These are phyloP conservation scores for Candida peoriensis DNA, from an alignment of 805 yeast species.

Conservation along the genomic window DNA sequence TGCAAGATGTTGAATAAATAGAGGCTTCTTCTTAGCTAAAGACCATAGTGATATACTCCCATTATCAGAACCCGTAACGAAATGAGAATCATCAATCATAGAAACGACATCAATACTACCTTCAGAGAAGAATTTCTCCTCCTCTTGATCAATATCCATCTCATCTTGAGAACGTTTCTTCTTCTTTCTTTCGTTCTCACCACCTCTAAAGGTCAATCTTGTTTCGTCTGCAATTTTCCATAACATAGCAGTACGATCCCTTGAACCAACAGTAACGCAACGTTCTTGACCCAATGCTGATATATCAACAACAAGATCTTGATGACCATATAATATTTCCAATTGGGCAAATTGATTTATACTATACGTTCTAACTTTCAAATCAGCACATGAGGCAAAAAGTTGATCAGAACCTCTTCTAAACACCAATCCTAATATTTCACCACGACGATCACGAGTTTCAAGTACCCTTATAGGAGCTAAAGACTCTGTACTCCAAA, in stretches of 20 bases:
- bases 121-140: constrained; percentile 50
- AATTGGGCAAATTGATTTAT: constrained; percentile 82
- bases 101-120: constrained; percentile 88
- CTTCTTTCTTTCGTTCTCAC: constrained; percentile 49
- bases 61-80: constrained; percentile 93
- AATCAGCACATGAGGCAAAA: constrained; percentile 90
- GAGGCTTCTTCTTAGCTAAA: constrained; percentile 81
- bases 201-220: constrained; percentile 88
- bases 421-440: constrained; percentile 68
- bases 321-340: constrained; percentile 93
- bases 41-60: constrained; percentile 93
- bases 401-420: constrained; percentile 78
- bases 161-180: constrained; percentile 29
- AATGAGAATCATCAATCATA: constrained; percentile 89
- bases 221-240: constrained; percentile 98
- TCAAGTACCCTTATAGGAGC: constrained; percentile 74
- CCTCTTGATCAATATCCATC: constrained; percentile 26
- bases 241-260: constrained; percentile 91
- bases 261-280: constrained; percentile 92
- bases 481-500: constrained; percentile 82
- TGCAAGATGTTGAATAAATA: constrained; percentile 59
- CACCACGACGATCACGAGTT: constrained; percentile 65
- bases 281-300: constrained; percentile 80
- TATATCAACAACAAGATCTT: constrained; percentile 80
- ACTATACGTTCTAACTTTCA: constrained; percentile 82